Base-by-base conservation (phyloP, 345 rosid genomes). In the Murraya paniculata region DNA sequence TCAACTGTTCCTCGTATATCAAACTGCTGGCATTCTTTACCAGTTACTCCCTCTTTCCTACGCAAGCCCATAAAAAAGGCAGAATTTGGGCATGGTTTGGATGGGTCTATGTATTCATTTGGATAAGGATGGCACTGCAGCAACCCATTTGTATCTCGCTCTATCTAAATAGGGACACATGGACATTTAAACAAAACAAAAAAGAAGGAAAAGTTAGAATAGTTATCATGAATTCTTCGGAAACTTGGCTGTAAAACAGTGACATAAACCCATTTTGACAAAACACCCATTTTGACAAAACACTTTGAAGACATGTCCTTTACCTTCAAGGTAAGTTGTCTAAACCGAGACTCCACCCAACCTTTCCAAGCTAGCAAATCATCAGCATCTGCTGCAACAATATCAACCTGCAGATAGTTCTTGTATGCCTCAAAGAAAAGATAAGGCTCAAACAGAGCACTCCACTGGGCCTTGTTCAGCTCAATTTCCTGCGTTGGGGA, bases 111-210 rank as follows among this genome's bases (percentile, higher is more conserved):
- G 75, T 84, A 86, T 78, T 91, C 93, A 79, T 81, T 82, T 65
- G 96, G 94, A 78, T 87, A 87, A 74, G 93, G 96, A 87, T 89
- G 96, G 35, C 93, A 91, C 86, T 88, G 92, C 90, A 91, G 78
- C 92, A 85, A 88, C 64, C 92, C 93, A 80, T 82, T 77, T 53
- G 93, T 91, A 76, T 90, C 95, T 79, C 93, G 86, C 80, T 91
- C 96, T 65, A 90, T 91, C 96, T 91, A 90, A 75, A 79, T 35
- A 60, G n/a, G 64, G n/a, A 61, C 45, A 73, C 62, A 64, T 13
- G n/a, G 33, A 81, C 71, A 75, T 71, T 35, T 5, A 30, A 62
- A 62, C 7, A 28, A 62, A 30, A 14, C 5, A 13, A 62, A 62
- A 62, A 10, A 41, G 21, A 18, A 30, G 38, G n/a, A 73, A 39